These are phyloP conservation scores for Calcarisporium arbuscula DNA, from an alignment of 2,329 filamentous ascomycete genomes.

Conservation along the genomic window DNA sequence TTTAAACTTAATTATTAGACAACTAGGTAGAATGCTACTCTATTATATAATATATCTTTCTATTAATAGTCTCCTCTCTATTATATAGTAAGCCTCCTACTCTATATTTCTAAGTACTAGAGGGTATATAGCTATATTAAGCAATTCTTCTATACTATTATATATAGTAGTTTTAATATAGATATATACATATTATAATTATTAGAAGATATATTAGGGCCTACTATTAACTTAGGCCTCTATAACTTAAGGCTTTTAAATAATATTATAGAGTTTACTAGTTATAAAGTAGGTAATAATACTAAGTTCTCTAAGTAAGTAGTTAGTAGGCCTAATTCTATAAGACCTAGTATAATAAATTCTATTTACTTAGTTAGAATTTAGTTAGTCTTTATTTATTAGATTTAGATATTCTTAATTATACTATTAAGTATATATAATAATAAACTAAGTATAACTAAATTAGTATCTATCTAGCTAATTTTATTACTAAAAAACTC, in stretches of 20 bases:
- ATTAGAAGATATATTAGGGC: neutral
- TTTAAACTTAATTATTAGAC: no score
- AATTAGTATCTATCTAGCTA: neutral
- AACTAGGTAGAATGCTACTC: no score
- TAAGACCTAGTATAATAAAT: neutral
- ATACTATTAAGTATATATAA: neutral
- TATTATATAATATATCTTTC: no score
- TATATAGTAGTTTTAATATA: neutral
- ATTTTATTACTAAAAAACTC: neutral
- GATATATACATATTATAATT: neutral
- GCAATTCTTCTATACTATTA: neutral
- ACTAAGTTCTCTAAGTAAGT: neutral
- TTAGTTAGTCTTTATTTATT: neutral
- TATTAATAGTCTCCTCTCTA: no score
- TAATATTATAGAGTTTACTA: neutral
- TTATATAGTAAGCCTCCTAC: no score
- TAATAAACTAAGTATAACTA: neutral
- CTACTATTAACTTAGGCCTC: neutral
- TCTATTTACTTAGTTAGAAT: neutral
- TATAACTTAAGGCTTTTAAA: neutral
- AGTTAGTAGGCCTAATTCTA: neutral
- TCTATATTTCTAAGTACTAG: neutral
- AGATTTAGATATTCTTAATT: neutral
- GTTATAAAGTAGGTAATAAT: neutral
- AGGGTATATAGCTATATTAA: neutral